phyloP scores from a whole-genome alignment of 768 basidiomycete genomes.

The Boletus sp. region DNA sequence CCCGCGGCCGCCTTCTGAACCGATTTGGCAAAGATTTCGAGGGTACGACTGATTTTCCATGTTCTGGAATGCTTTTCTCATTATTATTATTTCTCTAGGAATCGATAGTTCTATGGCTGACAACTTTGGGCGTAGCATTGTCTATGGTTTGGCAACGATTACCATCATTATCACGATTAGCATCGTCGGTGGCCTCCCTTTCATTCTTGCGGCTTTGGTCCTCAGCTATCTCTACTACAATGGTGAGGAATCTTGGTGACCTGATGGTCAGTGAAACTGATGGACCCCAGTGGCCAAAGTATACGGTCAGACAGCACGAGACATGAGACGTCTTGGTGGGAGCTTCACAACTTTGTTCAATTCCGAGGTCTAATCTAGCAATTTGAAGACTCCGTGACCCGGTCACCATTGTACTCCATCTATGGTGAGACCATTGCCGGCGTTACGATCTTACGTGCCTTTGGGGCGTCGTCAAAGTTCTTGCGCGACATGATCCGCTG shows the following conservation, averaged over 20 bases:
- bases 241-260: constrained; percentile 40
- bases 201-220: constrained; percentile 56
- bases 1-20: constrained; percentile 79
- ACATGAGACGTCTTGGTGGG: constrained; percentile 76
- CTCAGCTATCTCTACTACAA: constrained; percentile 69
- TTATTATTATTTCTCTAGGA: constrained; percentile 39
- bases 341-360: not conserved
- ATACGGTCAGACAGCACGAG: constrained; percentile 84
- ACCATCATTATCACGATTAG: constrained; percentile 77
- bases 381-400: constrained; percentile 44
- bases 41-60: constrained; percentile 33
- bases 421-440: constrained; percentile 52
- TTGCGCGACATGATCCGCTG: constrained; percentile 80
- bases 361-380: not conserved
- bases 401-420: constrained; percentile 47
- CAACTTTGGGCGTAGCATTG: constrained; percentile 78
- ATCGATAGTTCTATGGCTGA: constrained; percentile 83
- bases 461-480: constrained; percentile 86
- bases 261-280: constrained; percentile 5
- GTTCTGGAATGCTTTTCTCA: constrained; percentile 1
- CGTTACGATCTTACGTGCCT: constrained; percentile 66
- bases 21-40: constrained; percentile 92
- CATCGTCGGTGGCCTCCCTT: constrained; percentile 75
- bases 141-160: constrained; percentile 64
- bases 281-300: constrained; percentile 38